These are phyloP conservation scores for Solanum megistacrolobum DNA, from an alignment of 257 asterid genomes.

Conservation along the genomic window DNA sequence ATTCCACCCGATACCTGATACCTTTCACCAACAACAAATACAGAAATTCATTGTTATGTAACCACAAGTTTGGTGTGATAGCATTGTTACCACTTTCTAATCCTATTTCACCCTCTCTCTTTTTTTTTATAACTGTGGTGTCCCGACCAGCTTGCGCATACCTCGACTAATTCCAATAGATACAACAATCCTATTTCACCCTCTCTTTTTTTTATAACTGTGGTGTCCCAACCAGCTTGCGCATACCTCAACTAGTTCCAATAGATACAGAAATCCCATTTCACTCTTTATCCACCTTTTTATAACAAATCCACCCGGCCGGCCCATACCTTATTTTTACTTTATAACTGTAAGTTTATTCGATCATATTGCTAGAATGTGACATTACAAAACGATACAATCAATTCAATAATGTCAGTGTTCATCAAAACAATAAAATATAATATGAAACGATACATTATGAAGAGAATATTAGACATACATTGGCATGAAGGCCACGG, in stretches of 20 bases:
- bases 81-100: background rate
- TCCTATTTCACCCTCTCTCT: background rate
- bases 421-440: background rate
- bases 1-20: background rate
- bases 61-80: background rate
- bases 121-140: background rate
- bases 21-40: background rate
- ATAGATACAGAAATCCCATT: background rate
- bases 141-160: background rate
- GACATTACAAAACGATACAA: background rate
- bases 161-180: background rate
- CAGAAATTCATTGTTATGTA: background rate
- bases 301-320: background rate
- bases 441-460: background rate
- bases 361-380: background rate
- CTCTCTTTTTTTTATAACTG: background rate
- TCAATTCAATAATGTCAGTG: background rate
- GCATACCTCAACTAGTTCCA: background rate
- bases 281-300: background rate
- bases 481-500: constrained; percentile 49
- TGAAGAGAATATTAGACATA: background rate
- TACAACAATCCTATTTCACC: background rate
- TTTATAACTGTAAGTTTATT: background rate
- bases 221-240: background rate
- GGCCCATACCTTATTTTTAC: background rate